Percentiles rank a stretch among this genome's conserved stretches.
These are phyloP conservation scores for Myxozyma lipomycoides DNA, from an alignment of 805 yeast genomes.

Conservation along the genomic window DNA sequence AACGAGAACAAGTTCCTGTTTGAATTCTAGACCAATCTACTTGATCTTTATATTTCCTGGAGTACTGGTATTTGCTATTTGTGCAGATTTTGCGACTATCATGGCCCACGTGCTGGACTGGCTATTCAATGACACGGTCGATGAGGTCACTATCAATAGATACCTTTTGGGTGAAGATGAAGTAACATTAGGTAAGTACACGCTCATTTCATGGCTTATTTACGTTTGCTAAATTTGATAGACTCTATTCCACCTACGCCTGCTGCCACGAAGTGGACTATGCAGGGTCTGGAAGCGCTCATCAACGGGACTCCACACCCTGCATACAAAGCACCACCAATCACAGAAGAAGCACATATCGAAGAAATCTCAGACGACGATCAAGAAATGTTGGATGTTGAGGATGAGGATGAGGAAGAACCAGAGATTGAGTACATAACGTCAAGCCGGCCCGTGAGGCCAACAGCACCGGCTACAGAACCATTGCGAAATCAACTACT, in stretches of 20 bases:
- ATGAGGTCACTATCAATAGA: slow-evolving; percentile 17
- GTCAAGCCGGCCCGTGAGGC: not conserved
- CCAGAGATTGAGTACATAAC: not conserved
- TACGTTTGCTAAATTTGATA: not conserved
- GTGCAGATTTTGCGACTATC: too few relatives aligned
- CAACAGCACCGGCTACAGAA: not conserved
- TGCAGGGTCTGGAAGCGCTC: slow-evolving; percentile 27
- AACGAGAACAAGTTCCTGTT: not conserved
- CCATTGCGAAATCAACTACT: slow-evolving; percentile 9
- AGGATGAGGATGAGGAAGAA: slow-evolving; percentile 1
- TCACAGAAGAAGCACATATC: not conserved
- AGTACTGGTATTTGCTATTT: too few relatives aligned
- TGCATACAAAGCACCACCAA: not conserved
- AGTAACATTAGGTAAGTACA: slow-evolving; percentile 2
- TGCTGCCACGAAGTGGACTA: slow-evolving; percentile 28
- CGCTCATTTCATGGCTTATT: not conserved
- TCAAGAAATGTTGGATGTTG: not conserved
- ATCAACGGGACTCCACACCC: slow-evolving; percentile 29
- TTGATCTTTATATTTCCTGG: too few relatives aligned
- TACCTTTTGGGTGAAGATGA: slow-evolving; percentile 11
- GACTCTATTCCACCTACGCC: not conserved
- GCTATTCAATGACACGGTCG: slow-evolving; percentile 16
- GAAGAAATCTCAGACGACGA: not conserved
- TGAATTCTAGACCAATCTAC: not conserved
- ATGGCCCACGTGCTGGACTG: slow-evolving; percentile 11